Conservation (phyloP, 768 basidiomycete species). For the Mrakia frigida region DNA sequence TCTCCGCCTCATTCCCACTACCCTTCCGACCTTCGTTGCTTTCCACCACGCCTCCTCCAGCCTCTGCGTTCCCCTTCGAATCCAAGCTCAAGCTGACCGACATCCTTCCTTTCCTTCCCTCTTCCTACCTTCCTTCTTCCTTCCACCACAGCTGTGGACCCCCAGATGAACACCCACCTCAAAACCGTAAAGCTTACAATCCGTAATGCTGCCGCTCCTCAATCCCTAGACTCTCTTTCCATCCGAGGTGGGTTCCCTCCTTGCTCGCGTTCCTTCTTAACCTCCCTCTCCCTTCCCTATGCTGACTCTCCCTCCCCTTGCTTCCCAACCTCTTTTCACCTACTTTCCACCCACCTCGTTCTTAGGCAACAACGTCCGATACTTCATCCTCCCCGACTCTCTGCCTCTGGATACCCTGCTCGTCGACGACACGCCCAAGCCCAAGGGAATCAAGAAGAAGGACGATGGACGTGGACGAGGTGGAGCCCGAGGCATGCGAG, state of each 20-base stretch:
- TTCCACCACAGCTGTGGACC: slow-evolving; percentile 75
- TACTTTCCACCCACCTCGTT: background rate
- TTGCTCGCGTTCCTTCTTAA: background rate
- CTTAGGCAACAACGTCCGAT: slow-evolving; percentile 85
- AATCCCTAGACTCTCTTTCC: slow-evolving; percentile 79
- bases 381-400: slow-evolving; percentile 95
- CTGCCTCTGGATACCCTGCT: slow-evolving; percentile 92
- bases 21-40: background rate
- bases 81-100: background rate
- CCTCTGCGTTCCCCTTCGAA: background rate
- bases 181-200: slow-evolving; percentile 97
- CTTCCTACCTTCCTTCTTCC: background rate
- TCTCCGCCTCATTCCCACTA: background rate
- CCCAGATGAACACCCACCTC: slow-evolving; percentile 98
- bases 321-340: background rate
- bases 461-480: slow-evolving; percentile 59
- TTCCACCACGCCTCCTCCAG: background rate
- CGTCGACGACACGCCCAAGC: slow-evolving; percentile 96
- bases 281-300: background rate
- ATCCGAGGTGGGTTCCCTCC: slow-evolving; percentile 54
- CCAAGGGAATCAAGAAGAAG: slow-evolving; percentile 62
- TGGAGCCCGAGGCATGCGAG: slow-evolving; percentile 50
- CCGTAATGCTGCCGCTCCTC: slow-evolving; percentile 59
- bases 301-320: background rate
- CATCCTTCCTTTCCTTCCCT: background rate